Evolutionary conservation across 306 rosid genomes (phyloP).

Genomic region (Vigna reflexopilosa): DNA sequence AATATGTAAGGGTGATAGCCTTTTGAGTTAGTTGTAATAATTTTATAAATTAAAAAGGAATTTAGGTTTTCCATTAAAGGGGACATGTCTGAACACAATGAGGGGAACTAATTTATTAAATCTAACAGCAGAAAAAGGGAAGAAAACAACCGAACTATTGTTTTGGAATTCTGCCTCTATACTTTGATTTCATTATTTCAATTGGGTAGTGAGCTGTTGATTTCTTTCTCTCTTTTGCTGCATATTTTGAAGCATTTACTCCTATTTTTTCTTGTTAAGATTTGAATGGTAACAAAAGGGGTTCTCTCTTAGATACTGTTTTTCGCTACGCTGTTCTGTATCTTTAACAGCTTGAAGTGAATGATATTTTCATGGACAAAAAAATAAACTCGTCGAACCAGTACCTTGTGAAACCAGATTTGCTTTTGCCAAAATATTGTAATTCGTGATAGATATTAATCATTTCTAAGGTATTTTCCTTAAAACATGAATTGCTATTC

Average conservation of each 20-base stretch:
- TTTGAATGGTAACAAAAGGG: conserved; percentile 9
- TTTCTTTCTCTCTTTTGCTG: background rate
- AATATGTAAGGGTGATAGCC: background rate
- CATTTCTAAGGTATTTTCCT: conserved; percentile 8
- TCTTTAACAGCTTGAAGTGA: conserved; percentile 13
- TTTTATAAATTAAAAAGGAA: background rate
- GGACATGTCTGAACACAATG: background rate
- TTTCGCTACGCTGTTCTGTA: background rate
- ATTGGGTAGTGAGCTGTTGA: conserved; percentile 16
- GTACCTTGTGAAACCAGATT: conserved; percentile 27
- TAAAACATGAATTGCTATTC: conserved; percentile 26
- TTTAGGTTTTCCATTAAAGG: conserved; percentile 13
- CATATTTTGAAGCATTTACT: conserved; percentile 14
- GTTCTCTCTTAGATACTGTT: conserved; percentile 18
- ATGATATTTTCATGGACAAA: conserved; percentile 28
- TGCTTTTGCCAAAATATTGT: background rate
- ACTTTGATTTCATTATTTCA: conserved; percentile 30
- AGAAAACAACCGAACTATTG: conserved; percentile 24
- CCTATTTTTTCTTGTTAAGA: conserved; percentile 14
- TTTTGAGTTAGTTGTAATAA: conserved; percentile 12
- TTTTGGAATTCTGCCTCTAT: conserved; percentile 34
- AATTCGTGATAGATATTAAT: conserved; percentile 6
- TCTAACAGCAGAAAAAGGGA: conserved; percentile 3
- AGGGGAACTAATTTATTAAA: conserved; percentile 4
- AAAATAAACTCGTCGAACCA: conserved; percentile 12